Conservation (phyloP, 352 stramenopile genomes). For the Phytophthora agathidicida region DNA sequence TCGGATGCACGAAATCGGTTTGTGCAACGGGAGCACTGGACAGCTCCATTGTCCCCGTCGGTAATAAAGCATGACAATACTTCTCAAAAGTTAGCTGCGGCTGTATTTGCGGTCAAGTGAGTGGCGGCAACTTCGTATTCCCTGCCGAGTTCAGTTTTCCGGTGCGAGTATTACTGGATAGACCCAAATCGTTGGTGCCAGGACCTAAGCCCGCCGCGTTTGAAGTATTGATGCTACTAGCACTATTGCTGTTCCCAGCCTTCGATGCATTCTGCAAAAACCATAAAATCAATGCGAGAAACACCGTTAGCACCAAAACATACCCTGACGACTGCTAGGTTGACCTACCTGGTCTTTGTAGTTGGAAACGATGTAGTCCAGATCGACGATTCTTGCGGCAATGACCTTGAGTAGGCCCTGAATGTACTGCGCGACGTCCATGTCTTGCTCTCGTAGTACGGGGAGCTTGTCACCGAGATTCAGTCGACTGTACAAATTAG, state of each 20-base stretch:
- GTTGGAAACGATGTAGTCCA: conserved; percentile 86
- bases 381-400: conserved; percentile 76
- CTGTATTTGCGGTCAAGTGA: conserved; percentile 18
- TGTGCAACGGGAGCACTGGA: not conserved
- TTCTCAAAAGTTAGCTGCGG: too few relatives aligned
- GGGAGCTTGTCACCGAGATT: conserved; percentile 81
- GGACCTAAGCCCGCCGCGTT: not conserved
- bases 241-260: conserved; percentile 22
- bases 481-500: conserved; percentile 91
- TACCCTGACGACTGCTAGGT: too few relatives aligned
- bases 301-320: too few relatives aligned
- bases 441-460: conserved; percentile 72
- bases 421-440: conserved; percentile 80
- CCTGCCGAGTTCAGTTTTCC: conserved; percentile 13
- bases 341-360: conserved; percentile 60
- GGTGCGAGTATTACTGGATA: not conserved
- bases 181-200: conserved; percentile 2
- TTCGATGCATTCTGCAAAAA: conserved; percentile 22
- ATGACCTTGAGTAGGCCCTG: conserved; percentile 81
- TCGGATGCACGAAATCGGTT: conserved; percentile 6
- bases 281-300: not conserved
- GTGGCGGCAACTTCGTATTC: conserved; percentile 29
- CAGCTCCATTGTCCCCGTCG: too few relatives aligned
- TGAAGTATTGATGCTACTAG: conserved; percentile 17
- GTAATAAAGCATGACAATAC: too few relatives aligned